Evolutionary conservation across 176 grass and related monocot species (phyloP).

Genomic region (Musa beccarii): DNA sequence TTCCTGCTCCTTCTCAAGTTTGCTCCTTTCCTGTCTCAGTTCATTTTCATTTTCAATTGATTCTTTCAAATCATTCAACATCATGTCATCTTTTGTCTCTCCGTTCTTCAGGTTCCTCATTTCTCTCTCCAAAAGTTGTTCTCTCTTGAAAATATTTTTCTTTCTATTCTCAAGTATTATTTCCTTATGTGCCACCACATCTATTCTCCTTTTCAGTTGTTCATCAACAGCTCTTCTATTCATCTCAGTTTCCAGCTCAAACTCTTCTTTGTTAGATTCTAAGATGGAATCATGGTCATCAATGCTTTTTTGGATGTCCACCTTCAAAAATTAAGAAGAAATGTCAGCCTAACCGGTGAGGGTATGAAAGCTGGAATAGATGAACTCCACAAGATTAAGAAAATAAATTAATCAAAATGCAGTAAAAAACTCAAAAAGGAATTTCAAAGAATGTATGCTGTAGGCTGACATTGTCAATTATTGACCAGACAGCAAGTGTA

Average conservation of each 20-base stretch:
- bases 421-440: background rate
- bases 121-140: background rate
- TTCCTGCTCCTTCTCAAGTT: conserved; percentile 1
- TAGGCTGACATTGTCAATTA: background rate
- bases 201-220: background rate
- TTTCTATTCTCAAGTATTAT: background rate
- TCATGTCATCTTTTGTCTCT: background rate
- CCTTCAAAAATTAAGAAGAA: conserved; percentile 9
- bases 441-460: background rate
- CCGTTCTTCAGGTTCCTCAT: background rate
- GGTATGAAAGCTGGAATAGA: background rate
- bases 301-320: background rate
- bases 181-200: background rate
- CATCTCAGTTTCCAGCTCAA: background rate
- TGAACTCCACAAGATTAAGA: background rate
- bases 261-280: background rate
- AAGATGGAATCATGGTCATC: background rate
- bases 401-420: background rate
- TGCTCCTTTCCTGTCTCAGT: background rate
- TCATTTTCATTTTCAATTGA: background rate
- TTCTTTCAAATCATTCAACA: conserved; percentile 2
- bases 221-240: background rate
- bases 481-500: background rate
- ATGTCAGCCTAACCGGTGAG: background rate
- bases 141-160: background rate